Evolutionary conservation across 2,329 filamentous ascomycete genomes (phyloP).

Genomic region (Fusarium proliferatum): DNA sequence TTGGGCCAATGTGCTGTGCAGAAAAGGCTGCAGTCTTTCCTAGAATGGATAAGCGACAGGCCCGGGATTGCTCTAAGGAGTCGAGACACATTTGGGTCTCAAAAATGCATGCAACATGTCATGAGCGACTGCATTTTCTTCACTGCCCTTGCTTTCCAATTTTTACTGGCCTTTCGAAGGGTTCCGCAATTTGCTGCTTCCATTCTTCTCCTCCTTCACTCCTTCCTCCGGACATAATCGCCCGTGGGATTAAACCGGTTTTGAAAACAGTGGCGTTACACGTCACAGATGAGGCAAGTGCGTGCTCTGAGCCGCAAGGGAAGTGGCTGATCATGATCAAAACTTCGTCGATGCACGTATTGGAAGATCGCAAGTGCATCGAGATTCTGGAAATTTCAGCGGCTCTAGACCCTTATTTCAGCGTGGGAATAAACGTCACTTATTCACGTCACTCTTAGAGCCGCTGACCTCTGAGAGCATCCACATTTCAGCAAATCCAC

Average conservation of each 20-base stretch:
- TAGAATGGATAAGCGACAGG: constrained; percentile 20
- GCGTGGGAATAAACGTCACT: constrained; percentile 31
- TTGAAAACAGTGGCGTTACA: constrained; percentile 29
- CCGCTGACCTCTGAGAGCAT: constrained; percentile 19
- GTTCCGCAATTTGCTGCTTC: constrained; percentile 15
- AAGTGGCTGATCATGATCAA: constrained; percentile 26
- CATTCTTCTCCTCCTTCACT: neutral
- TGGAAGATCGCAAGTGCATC: constrained; percentile 27
- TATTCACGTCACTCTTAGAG: constrained; percentile 17
- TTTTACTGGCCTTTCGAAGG: neutral
- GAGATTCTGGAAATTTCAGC: constrained; percentile 27
- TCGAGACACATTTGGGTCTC: constrained; percentile 15
- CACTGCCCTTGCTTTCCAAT: constrained; percentile 1
- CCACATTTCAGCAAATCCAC: constrained; percentile 38
- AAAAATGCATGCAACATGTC: constrained; percentile 10
- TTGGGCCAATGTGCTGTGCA: constrained; percentile 6
- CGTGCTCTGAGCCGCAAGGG: constrained; percentile 11
- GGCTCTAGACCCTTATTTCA: constrained; percentile 6
- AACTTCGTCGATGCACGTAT: neutral
- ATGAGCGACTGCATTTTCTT: constrained; percentile 5
- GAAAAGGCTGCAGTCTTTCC: constrained; percentile 5
- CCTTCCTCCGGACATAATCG: constrained; percentile 22
- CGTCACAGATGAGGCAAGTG: constrained; percentile 32
- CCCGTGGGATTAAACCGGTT: constrained; percentile 30
- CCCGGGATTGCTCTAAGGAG: neutral